A percentile compares a stretch with the other conserved stretches of the same genome.
Conservation (phyloP, 768 basidiomycete species). For the Filobasidium wieringae region DNA sequence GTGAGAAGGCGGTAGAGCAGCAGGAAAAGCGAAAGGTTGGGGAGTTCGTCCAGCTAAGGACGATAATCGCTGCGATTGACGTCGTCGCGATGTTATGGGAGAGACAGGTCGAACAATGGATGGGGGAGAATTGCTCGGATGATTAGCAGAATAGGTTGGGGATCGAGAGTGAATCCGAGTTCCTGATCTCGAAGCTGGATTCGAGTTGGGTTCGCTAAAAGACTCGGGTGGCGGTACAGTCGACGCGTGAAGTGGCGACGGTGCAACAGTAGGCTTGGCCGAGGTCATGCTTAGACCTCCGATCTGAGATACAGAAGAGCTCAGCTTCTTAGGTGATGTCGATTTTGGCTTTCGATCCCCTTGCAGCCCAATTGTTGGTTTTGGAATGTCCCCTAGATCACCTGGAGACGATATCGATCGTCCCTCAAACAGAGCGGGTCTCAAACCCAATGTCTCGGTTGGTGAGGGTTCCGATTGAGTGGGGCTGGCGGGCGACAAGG, state of each 20-base stretch:
- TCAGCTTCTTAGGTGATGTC: background rate
- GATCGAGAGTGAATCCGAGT: constrained; percentile 7
- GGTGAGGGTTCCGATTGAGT: background rate
- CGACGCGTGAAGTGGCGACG: background rate
- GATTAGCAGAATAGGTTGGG: background rate
- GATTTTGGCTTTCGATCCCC: background rate
- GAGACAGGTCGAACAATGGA: constrained; percentile 2
- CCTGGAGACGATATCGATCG: too few relatives aligned
- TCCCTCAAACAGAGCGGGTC: too few relatives aligned
- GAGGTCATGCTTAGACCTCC: background rate
- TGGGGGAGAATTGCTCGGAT: background rate
- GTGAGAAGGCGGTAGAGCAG: constrained; percentile 27
- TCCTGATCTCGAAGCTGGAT: background rate
- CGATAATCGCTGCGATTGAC: constrained; percentile 26
- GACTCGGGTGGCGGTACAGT: background rate
- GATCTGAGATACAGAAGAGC: background rate
- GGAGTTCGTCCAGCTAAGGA: constrained; percentile 33
- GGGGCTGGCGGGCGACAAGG: background rate
- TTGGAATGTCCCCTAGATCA: background rate
- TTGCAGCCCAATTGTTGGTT: background rate
- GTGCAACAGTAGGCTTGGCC: constrained; percentile 2
- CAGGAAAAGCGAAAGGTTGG: constrained; percentile 34
- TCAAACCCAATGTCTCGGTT: background rate
- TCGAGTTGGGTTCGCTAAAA: background rate
- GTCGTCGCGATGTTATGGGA: constrained; percentile 19